These are phyloP conservation scores for Trametes maxima DNA, from an alignment of 768 basidiomycete species.

Conservation along the genomic window DNA sequence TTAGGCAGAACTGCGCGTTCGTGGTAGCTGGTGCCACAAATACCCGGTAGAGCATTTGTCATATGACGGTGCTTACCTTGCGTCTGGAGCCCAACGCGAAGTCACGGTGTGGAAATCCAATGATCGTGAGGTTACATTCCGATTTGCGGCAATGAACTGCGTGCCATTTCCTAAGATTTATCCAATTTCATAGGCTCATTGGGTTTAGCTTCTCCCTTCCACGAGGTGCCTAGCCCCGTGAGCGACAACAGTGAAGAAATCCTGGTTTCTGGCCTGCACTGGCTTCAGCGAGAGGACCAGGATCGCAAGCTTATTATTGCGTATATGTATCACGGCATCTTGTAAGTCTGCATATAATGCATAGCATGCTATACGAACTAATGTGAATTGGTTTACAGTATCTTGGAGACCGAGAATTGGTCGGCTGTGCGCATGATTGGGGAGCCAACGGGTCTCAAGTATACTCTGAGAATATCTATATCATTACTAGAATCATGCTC, in stretches of 20 bases:
- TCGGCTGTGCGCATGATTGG: neutral
- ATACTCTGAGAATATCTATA: no score
- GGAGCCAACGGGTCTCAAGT: no score
- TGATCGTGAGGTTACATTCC: neutral
- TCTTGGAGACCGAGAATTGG: neutral
- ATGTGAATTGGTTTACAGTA: neutral
- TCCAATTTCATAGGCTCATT: neutral
- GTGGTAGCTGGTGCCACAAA: neutral
- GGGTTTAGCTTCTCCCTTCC: neutral
- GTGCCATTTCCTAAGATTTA: neutral
- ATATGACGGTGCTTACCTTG: neutral
- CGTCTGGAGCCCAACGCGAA: neutral
- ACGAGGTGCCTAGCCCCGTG: neutral
- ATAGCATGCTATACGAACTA: neutral
- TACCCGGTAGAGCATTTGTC: neutral
- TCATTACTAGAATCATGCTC: neutral
- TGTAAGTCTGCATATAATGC: neutral
- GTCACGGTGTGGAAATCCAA: neutral
- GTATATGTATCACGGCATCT: constrained; percentile 2
- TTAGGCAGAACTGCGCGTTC: neutral
- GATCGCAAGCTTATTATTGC: neutral
- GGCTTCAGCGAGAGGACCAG: neutral
- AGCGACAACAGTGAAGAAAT: neutral
- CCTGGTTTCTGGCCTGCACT: neutral
- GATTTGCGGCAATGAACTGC: neutral